Conservation (phyloP, 1,284 basidiomycete species). For the Amanita bisporigera region DNA sequence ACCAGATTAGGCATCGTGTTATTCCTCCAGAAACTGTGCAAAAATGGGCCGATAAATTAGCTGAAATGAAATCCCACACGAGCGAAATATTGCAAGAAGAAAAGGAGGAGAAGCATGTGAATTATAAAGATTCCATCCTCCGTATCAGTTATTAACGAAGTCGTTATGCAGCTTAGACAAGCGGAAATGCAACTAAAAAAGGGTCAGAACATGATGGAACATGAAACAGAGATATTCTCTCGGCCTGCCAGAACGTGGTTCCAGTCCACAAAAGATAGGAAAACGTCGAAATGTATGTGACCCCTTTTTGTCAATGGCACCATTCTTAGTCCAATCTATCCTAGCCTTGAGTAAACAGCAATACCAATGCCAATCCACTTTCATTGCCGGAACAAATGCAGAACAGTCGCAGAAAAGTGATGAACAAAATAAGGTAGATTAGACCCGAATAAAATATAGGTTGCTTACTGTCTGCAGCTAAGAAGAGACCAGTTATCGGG, state of each 20-base stretch:
- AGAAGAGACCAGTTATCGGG: slow-evolving; percentile 87
- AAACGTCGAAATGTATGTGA: slow-evolving; percentile 71
- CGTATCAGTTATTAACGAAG: not conserved
- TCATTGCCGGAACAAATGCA: slow-evolving; percentile 32
- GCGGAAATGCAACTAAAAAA: slow-evolving; percentile 98
- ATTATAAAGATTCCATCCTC: slow-evolving; percentile 23
- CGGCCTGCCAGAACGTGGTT: slow-evolving; percentile 98
- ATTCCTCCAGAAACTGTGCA: slow-evolving; percentile 81
- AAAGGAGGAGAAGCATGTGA: slow-evolving; percentile 91
- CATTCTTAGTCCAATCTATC: slow-evolving; percentile 12
- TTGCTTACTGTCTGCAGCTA: slow-evolving; percentile 50
- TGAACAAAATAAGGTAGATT: slow-evolving; percentile 20
- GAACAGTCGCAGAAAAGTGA: slow-evolving; percentile 42
- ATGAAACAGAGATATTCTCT: slow-evolving; percentile 93
- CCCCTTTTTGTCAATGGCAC: slow-evolving; percentile 2
- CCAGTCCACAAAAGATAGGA: slow-evolving; percentile 88
- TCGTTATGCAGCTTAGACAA: slow-evolving; percentile 64
- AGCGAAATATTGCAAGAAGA: slow-evolving; percentile 88
- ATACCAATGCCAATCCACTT: slow-evolving; percentile 73
- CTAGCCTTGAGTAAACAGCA: slow-evolving; percentile 75
- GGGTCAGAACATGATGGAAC: slow-evolving; percentile 95
- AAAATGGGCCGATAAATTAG: slow-evolving; percentile 76
- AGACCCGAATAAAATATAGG: slow-evolving; percentile 2
- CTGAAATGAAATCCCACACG: slow-evolving; percentile 80
- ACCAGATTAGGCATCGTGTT: slow-evolving; percentile 90